Evolutionary conservation across 2,329 filamentous ascomycete genomes (phyloP).

Genomic region (Metarhizium humberi): DNA sequence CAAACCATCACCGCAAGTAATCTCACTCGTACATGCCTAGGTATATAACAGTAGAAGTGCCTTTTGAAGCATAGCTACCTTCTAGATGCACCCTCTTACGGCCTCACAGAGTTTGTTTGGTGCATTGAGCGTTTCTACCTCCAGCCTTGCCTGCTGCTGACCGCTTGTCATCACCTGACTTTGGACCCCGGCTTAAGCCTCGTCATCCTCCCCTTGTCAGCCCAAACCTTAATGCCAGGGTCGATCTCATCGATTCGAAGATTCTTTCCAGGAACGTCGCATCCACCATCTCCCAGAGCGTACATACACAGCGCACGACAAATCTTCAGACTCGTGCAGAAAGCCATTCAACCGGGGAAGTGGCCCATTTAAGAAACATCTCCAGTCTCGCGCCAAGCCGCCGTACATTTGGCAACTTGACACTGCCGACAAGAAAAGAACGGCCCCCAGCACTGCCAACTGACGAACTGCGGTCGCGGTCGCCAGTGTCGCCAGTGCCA

Average conservation of each 20-base stretch:
- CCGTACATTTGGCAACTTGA: not conserved
- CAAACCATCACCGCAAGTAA: too few species aligned
- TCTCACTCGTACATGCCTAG: too few species aligned
- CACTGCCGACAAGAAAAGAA: not conserved
- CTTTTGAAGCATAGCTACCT: too few species aligned
- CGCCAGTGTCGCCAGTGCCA: not conserved
- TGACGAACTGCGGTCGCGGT: not conserved
- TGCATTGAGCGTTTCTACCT: not conserved
- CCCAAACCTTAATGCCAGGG: not conserved
- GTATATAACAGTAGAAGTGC: too few species aligned
- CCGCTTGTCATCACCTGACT: conserved; percentile 7
- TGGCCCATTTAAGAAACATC: not conserved
- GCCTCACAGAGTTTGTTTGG: too few species aligned
- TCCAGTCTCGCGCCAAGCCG: not conserved
- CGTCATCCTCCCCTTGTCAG: not conserved
- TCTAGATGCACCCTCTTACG: too few species aligned
- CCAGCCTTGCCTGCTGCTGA: not conserved
- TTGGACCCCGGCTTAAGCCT: conserved; percentile 2
- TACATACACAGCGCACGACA: not conserved
- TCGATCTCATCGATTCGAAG: not conserved
- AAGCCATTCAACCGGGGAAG: not conserved
- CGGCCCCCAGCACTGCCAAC: not conserved
- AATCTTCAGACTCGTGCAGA: not conserved
- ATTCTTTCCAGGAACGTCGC: not conserved
- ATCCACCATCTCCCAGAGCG: not conserved